Percentiles rank a stretch among this genome's conserved stretches.
These are phyloP conservation scores for Torulaspora microellipsoides DNA, from an alignment of 805 yeast species.

Conservation along the genomic window DNA sequence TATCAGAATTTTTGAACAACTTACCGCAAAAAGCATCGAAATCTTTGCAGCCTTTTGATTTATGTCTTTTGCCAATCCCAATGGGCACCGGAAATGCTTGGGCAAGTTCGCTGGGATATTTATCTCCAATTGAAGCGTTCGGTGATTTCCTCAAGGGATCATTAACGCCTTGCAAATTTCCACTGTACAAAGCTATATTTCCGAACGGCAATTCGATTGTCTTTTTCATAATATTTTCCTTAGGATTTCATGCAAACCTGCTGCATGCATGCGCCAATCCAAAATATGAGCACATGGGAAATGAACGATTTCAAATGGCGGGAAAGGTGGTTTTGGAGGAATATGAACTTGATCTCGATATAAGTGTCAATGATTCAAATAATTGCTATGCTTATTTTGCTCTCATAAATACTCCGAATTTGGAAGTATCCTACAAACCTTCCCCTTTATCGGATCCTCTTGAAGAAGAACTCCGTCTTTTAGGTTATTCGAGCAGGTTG, in stretches of 20 bases:
- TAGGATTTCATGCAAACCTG: constrained; percentile 84
- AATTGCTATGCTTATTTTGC: constrained; percentile 27
- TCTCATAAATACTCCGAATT: constrained; percentile 27
- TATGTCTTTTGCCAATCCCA: constrained; percentile 46
- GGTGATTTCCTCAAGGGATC: constrained; percentile 31
- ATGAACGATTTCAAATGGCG: constrained; percentile 64
- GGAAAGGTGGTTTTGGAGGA: constrained; percentile 49
- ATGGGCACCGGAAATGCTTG: constrained; percentile 87
- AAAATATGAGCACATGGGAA: constrained; percentile 59
- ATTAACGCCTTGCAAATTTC: constrained; percentile 21
- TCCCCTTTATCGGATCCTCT: constrained; percentile 30
- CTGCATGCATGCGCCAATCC: constrained; percentile 76
- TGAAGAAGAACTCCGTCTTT: constrained; percentile 19
- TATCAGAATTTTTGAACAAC: constrained; percentile 68
- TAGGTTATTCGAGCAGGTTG: constrained; percentile 23
- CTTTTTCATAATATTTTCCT: constrained; percentile 64
- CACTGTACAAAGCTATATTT: constrained; percentile 33
- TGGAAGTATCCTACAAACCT: constrained; percentile 29
- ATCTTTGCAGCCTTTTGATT: background rate
- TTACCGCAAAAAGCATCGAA: constrained; percentile 16
- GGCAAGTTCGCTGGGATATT: constrained; percentile 52
- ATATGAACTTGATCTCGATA: constrained; percentile 27
- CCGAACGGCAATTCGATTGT: constrained; percentile 27
- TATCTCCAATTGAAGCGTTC: constrained; percentile 35
- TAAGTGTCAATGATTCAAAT: constrained; percentile 9